Conservation (phyloP, 176 grass and related monocot genomes). For the Cocos nucifera region DNA sequence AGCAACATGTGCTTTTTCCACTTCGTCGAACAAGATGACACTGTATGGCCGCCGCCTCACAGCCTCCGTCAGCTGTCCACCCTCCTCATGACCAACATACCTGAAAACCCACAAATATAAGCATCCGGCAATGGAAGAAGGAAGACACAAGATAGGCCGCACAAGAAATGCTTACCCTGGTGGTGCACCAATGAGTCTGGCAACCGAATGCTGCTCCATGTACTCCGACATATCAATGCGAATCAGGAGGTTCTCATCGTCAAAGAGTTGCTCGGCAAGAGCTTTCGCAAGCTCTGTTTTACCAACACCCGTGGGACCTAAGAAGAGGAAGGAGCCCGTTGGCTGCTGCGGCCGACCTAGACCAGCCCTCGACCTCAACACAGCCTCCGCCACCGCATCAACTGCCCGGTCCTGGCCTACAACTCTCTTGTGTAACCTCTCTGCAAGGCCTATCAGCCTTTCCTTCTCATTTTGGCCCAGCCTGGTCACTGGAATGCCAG, state of each 20-base stretch:
- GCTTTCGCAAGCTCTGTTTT: slow-evolving; percentile 97
- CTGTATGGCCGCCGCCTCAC: slow-evolving; percentile 77
- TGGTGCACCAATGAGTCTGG: slow-evolving; percentile 77
- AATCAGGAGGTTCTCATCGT: slow-evolving; percentile 86
- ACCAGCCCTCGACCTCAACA: slow-evolving; percentile 72
- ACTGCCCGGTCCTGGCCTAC: slow-evolving; percentile 49
- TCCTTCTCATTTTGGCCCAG: slow-evolving; percentile 82
- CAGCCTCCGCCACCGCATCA: slow-evolving; percentile 71
- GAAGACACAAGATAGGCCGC: background rate
- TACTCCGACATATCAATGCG: slow-evolving; percentile 97
- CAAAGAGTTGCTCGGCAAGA: slow-evolving; percentile 84
- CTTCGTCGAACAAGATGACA: slow-evolving; percentile 93
- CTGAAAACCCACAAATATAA: slow-evolving; percentile 15
- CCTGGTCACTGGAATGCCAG: slow-evolving; percentile 76
- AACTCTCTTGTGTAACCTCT: slow-evolving; percentile 58
- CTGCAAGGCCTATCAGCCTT: slow-evolving; percentile 48
- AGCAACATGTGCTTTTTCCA: slow-evolving; percentile 81
- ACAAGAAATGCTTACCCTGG: slow-evolving; percentile 44
- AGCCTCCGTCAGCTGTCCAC: slow-evolving; percentile 80
- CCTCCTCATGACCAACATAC: slow-evolving; percentile 95
- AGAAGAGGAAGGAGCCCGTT: slow-evolving; percentile 84
- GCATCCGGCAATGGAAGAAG: background rate
- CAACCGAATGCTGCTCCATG: slow-evolving; percentile 96
- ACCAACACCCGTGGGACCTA: slow-evolving; percentile 83
- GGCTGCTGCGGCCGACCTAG: slow-evolving; percentile 83